Evolutionary conservation across 108 stramenopile genomes (phyloP), one percentile per base, ranked within the genome.

Genomic region (Parietichytrium sp.): DNA sequence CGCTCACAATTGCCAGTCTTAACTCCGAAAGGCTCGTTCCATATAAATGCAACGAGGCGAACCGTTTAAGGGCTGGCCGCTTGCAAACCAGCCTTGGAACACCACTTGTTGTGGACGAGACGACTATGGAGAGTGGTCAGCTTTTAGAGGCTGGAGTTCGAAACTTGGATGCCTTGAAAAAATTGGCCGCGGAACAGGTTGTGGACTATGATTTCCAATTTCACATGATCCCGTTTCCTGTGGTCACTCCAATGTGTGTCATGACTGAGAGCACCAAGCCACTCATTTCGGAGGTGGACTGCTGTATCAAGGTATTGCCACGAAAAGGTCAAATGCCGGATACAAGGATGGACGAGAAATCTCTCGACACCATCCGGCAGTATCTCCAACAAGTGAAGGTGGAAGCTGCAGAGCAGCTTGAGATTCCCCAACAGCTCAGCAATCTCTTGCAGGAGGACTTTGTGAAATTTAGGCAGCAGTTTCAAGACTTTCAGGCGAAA

Each of bases 11-110:
- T 13, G 55, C 10, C 38, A 23, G 61, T 4, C 55, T 81, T 8
- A 33, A 12, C 55, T 10, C 12, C n/a, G 26, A 26, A 25, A 51
- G 20, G 16, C 47, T 81, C 20, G 42, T 55, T 52, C 80, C 80
- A 8, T 25, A 54, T 6, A 81, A 81, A 33, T 33, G 45, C 55
- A 61, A 81, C 80, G 55, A 26, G 2, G 61, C 80, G 15, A 81
- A 81, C 55, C 80, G 80, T 25, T 29, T 81, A 13, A 16, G 31
- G 2, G 55, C 52, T 4, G 80, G 80, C 25, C 51, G 23, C 38
- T 55, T 81, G 20, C 80, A 81, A 29, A 20, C 30, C 36, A 29
- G 51, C 10, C 27, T 26, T 13, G 80, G 80, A 0, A 81, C 54
- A 4, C 80, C 51, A 0, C 12, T 54, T 45, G 27, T 81, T 33